Evolutionary conservation across 2,329 filamentous ascomycete species (phyloP), one percentile per base, ranked within the genome.

Genomic region (Fusarium sulawesiense): DNA sequence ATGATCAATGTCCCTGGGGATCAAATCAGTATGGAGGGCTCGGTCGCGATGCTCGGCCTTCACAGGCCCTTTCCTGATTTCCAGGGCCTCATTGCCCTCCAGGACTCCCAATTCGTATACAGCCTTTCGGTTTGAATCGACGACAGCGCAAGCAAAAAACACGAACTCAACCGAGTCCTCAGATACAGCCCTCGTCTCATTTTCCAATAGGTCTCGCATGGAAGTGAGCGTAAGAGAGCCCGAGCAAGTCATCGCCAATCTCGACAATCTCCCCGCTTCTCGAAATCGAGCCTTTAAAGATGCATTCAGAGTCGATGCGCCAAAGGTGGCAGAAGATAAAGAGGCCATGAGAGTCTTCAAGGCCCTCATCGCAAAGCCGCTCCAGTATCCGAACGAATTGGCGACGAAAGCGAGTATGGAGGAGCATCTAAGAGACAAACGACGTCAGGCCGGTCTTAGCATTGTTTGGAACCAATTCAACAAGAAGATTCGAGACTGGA

Each of bases 1-100:
- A 82, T 83, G 80, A 80, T 76, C 74, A 80, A 84, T 85, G 83
- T 82, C 78, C 77, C 78, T 82, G 77, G 81, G 82, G 79, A 80
- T 82, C 80, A 80, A 78, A 71, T 78, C 79, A 75, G 65, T 78
- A 77, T 82, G 81, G 81, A 81, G 82, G 78, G 78, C 78, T 75
- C 77, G 78, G 76, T 75, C 76, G 70, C 79, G 75, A 70, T 76
- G 72, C 72, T 74, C 73, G 68, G 73, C 73, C 71, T 64, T 73
- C 57, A 55, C 71, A 65, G 71, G 70, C 58, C 61, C 55, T 60
- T 60, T 63, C 58, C 70, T 64, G 32, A 66, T 69, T 56, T 67
- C 69, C 66, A 73, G 66, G 65, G 64, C 54, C 51, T 56, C 51
- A 58, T 58, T 67, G 47, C 69, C 66, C 66, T 70, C 59, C 45